A percentile compares a stretch with the other conserved stretches of the same genome.
Conservation (phyloP, 2,329 filamentous ascomycete genomes). For the Paraphoma chrysanthemicola region DNA sequence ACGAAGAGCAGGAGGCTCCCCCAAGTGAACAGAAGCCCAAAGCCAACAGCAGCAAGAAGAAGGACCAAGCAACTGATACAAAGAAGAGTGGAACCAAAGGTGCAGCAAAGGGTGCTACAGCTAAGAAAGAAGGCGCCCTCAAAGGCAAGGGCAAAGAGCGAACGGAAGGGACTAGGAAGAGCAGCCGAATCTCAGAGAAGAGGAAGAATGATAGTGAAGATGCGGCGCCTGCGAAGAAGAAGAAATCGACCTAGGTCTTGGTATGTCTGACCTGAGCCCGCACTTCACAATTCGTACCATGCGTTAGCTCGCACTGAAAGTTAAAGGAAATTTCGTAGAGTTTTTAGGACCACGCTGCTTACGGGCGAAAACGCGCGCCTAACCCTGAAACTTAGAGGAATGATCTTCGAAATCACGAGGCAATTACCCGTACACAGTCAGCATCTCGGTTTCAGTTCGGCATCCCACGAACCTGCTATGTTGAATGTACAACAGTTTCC, state of each 20-base stretch:
- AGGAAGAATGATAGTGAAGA: constrained; percentile 27
- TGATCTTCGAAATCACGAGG: no score
- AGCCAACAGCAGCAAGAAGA: constrained; percentile 27
- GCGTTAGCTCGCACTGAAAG: no score
- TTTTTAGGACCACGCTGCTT: no score
- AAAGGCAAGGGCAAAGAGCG: constrained; percentile 25
- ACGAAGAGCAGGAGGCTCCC: constrained; percentile 19
- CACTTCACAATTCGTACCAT: no score
- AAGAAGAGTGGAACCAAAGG: constrained; percentile 23
- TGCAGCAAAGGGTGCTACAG: constrained; percentile 20
- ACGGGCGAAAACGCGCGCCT: no score
- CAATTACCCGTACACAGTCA: no score
- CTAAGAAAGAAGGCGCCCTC: constrained; percentile 18
- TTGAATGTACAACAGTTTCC: no score
- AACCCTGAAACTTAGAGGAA: no score
- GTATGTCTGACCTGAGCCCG: neutral
- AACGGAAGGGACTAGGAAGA: constrained; percentile 28
- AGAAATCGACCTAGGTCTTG: neutral
- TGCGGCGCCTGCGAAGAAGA: constrained; percentile 24
- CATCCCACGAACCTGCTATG: no score
- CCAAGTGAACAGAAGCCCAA: constrained; percentile 30
- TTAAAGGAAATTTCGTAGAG: no score
- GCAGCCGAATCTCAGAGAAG: constrained; percentile 21
- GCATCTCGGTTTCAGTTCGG: no score
- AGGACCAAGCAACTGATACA: constrained; percentile 11